A percentile compares a stretch with the other conserved stretches of the same genome.
Evolutionary conservation across 495 filamentous ascomycete genomes (phyloP).

Genomic region (Annulohypoxylon maeteangense): DNA sequence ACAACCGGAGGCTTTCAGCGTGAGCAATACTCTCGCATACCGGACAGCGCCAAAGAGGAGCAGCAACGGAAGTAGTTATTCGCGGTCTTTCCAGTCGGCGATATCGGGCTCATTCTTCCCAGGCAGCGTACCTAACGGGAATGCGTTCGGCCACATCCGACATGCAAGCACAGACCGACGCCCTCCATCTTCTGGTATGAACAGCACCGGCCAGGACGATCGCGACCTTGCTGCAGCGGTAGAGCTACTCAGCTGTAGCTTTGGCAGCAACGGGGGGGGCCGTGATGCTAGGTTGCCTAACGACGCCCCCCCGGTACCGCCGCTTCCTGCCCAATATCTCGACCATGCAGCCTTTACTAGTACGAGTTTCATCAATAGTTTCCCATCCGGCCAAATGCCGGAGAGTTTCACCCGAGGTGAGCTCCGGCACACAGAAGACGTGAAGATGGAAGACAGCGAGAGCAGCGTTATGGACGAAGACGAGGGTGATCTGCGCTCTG

Average conservation of each 20-base stretch:
- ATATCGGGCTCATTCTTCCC: conserved; percentile 64
- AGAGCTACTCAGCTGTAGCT: conserved; percentile 88
- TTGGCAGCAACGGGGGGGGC: conserved; percentile 74
- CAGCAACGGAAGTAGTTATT: conserved; percentile 76
- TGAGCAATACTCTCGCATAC: conserved; percentile 56
- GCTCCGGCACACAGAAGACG: conserved; percentile 58
- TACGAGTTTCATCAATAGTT: conserved; percentile 63
- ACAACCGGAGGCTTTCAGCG: conserved; percentile 59
- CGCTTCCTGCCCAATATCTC: conserved; percentile 76
- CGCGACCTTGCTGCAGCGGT: conserved; percentile 89
- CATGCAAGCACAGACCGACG: conserved; percentile 66
- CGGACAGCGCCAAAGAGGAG: conserved; percentile 66
- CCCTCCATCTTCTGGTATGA: conserved; percentile 69
- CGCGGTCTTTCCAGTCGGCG: conserved; percentile 86
- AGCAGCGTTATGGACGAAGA: conserved; percentile 80
- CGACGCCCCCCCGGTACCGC: conserved; percentile 88
- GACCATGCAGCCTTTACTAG: conserved; percentile 62
- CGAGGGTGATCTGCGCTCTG: conserved; percentile 72
- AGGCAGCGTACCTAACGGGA: conserved; percentile 59
- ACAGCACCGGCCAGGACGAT: conserved; percentile 75
- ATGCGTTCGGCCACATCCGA: conserved; percentile 66
- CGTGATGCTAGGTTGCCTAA: conserved; percentile 74
- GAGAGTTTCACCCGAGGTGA: conserved; percentile 63
- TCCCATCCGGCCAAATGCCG: conserved; percentile 60
- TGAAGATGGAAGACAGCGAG: conserved; percentile 75